phyloP scores from a whole-genome alignment of 768 basidiomycete genomes.

The Cystofilobasidium capitatum region DNA sequence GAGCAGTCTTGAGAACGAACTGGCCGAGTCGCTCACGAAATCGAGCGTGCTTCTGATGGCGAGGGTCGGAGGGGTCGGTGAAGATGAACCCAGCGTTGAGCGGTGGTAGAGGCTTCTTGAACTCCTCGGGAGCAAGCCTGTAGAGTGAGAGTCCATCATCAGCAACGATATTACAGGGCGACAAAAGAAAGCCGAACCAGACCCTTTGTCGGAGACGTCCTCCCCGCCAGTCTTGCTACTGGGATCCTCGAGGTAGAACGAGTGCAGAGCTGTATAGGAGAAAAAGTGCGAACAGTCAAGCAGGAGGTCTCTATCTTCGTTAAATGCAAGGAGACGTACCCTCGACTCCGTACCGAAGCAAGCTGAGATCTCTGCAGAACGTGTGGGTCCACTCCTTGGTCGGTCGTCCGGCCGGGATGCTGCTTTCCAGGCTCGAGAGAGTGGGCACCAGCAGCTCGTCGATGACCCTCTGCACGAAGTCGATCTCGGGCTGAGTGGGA shows the following conservation, averaged over 20 bases:
- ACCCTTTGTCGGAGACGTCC: neutral
- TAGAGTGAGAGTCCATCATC: neutral
- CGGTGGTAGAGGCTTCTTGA: constrained; percentile 57
- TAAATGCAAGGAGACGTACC: constrained; percentile 54
- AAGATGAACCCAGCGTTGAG: constrained; percentile 60
- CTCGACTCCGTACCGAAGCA: constrained; percentile 27
- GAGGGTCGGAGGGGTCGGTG: constrained; percentile 56
- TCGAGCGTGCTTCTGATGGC: constrained; percentile 52
- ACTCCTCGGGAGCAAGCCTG: constrained; percentile 66
- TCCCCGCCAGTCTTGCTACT: constrained; percentile 28
- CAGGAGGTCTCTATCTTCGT: constrained; percentile 78
- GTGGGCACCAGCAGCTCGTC: constrained; percentile 57
- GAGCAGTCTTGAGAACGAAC: constrained; percentile 62
- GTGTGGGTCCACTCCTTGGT: constrained; percentile 63
- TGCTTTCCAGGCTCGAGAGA: constrained; percentile 50
- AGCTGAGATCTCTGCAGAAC: constrained; percentile 29
- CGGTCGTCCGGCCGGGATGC: constrained; percentile 45
- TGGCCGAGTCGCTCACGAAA: constrained; percentile 57
- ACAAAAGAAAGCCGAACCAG: constrained; percentile 19
- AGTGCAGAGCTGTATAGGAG: neutral
- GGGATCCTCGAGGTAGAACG: constrained; percentile 26
- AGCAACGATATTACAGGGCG: neutral
- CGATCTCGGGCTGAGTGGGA: constrained; percentile 59
- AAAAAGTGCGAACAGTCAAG: constrained; percentile 33
- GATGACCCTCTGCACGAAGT: constrained; percentile 63